Conservation (phyloP, 2,329 filamentous ascomycete genomes). For the Hyphodiscus sp. region DNA sequence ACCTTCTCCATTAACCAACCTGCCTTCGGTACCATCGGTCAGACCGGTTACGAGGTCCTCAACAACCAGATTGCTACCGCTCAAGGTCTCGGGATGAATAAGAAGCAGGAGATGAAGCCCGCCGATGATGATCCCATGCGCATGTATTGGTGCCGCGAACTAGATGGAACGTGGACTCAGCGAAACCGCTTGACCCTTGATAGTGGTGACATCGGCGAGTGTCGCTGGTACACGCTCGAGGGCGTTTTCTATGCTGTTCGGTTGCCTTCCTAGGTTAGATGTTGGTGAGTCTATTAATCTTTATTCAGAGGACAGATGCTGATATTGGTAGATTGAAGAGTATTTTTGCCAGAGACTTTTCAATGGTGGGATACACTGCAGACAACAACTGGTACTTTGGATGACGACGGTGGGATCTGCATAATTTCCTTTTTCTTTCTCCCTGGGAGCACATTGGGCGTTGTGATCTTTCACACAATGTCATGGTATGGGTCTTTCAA, state of each 20-base stretch:
- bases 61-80: slow-evolving; percentile 19
- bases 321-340: neutral
- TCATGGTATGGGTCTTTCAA: neutral
- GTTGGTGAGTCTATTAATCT: neutral
- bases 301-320: neutral
- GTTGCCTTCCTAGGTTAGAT: slow-evolving; percentile 31
- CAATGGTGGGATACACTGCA: neutral
- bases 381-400: neutral
- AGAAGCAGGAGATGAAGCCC: slow-evolving; percentile 54
- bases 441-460: too few relatives aligned
- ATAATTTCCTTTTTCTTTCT: too few relatives aligned
- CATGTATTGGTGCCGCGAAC: slow-evolving; percentile 55
- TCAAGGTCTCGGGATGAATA: slow-evolving; percentile 16
- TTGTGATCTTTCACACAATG: neutral
- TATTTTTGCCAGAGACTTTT: neutral
- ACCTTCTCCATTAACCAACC: slow-evolving; percentile 16
- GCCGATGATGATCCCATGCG: slow-evolving; percentile 52
- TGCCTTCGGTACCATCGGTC: slow-evolving; percentile 13
- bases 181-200: slow-evolving; percentile 56
- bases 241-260: slow-evolving; percentile 57
- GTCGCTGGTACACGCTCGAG: slow-evolving; percentile 53
- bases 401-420: too few relatives aligned
- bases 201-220: slow-evolving; percentile 42
- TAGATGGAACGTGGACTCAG: slow-evolving; percentile 54
- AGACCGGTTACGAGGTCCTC: slow-evolving; percentile 20